phyloP scores from a whole-genome alignment of 306 rosid species.

The Vigna radiata region DNA sequence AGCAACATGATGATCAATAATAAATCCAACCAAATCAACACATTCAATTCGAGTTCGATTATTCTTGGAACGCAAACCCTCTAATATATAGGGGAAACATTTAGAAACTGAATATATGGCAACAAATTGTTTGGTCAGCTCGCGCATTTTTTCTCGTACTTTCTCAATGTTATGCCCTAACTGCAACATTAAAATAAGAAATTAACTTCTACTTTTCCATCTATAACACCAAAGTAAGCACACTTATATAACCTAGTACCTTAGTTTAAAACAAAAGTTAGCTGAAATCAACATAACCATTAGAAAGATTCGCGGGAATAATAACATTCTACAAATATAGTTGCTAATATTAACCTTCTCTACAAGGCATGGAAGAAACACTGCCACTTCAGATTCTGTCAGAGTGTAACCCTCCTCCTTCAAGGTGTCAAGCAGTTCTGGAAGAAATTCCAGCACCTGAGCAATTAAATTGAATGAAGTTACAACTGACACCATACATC shows the following conservation, averaged over 20 bases:
- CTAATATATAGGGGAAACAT: constrained; percentile 90
- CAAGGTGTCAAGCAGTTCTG: constrained; percentile 81
- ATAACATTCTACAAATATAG: background rate
- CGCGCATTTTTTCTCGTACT: constrained; percentile 95
- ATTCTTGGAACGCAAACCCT: constrained; percentile 98
- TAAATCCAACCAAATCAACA: constrained; percentile 90
- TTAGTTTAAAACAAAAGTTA: constrained; percentile 10
- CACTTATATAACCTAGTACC: background rate
- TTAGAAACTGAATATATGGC: constrained; percentile 76
- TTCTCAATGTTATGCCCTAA: constrained; percentile 96
- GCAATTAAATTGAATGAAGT: constrained; percentile 36
- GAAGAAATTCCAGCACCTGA: constrained; percentile 96
- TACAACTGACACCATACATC: background rate
- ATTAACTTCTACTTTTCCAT: background rate
- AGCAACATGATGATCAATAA: constrained; percentile 83
- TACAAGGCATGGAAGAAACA: constrained; percentile 88
- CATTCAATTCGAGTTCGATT: constrained; percentile 95
- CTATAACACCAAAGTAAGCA: background rate
- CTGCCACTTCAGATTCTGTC: constrained; percentile 91
- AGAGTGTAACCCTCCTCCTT: constrained; percentile 81
- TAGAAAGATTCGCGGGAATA: background rate
- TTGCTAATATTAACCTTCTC: constrained; percentile 74
- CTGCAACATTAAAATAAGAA: constrained; percentile 58
- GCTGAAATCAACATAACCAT: background rate
- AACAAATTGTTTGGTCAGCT: constrained; percentile 85